Base-by-base conservation (phyloP, 176 grass and related monocot species). In the Eleusine indica region DNA sequence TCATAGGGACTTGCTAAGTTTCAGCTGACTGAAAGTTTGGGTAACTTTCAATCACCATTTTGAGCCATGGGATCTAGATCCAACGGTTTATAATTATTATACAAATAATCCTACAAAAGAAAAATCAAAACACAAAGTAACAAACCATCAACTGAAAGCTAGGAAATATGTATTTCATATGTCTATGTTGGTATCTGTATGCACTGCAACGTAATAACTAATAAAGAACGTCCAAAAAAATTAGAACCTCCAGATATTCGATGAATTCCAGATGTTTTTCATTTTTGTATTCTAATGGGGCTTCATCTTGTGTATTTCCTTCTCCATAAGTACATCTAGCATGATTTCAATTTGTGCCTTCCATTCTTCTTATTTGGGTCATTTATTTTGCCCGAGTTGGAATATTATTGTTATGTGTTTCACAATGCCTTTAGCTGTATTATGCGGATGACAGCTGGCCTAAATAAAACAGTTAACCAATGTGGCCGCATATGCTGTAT, bases 281-380 rank as follows among this genome's bases (percentile, higher is more conserved):
- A 28, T 65, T 66, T 66, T 17, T 35, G 11, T 3, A 37, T 37
- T 37, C 2, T 13, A 29, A 28, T 63, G 22, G 60, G 60, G n/a
- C 22, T 63, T 63, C 22, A 38, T 66, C 30, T 66, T 66, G 30
- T 66, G 30, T 37, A 38, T 63, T 63, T 63, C 60, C 22, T 28
- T 63, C 60, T 63, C 60, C 22, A 63, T n/a, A 63, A 32, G 12
- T 67, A 38, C 32, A 67, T 67, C 30, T 67, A 67, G 65, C 65
- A 67, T 67, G 14, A 37, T 4, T 32, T 35, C 28, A 18, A 38
- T 67, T 67, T 37, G 65, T 38, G 14, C 65, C 65, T 66, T 66
- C 8, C 65, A 67, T 67, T 67, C 32, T 66, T 66, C 62, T 66
- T 66, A 38, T 67, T 67, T 67, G 14, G 32, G 14, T 67, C 32